A percentile compares a stretch with the other conserved stretches of the same genome.
Evolutionary conservation across 73 alveolate genomes (phyloP).

Genomic region (Urostyla sp.): DNA sequence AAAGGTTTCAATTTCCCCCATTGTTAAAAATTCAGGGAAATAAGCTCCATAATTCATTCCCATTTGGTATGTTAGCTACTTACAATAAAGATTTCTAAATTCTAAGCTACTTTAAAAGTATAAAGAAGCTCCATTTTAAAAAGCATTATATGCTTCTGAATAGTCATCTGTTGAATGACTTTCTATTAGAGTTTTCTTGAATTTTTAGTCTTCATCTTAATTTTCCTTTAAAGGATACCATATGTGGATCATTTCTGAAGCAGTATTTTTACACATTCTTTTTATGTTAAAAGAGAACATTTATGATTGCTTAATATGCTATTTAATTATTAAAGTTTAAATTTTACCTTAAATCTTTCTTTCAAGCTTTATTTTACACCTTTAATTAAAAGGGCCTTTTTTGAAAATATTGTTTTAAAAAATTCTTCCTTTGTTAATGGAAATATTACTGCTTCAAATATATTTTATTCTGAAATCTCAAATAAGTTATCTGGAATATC

Average conservation of each 20-base stretch:
- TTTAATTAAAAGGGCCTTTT: constrained; percentile 58
- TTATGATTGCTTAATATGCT: too few species aligned
- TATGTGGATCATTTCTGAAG: constrained; percentile 56
- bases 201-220: not conserved
- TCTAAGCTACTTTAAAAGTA: constrained; percentile 60
- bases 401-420: constrained; percentile 7
- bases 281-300: constrained; percentile 25
- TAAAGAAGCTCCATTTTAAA: constrained; percentile 59
- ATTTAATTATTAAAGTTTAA: too few species aligned
- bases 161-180: constrained; percentile 51
- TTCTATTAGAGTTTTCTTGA: not conserved
- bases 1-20: constrained; percentile 84
- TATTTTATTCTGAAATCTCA: constrained; percentile 4
- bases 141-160: constrained; percentile 28
- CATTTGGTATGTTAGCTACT: constrained; percentile 36
- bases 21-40: constrained; percentile 45
- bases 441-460: constrained; percentile 41
- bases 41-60: constrained; percentile 66
- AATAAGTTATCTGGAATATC: not conserved
- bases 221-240: constrained; percentile 55
- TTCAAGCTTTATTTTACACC: constrained; percentile 35
- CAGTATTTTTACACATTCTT: constrained; percentile 55
- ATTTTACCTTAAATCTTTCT: not conserved
- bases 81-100: constrained; percentile 41
- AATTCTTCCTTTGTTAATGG: constrained; percentile 29